phyloP scores from a whole-genome alignment of 768 basidiomycete species.

The Saitozyma podzolica region DNA sequence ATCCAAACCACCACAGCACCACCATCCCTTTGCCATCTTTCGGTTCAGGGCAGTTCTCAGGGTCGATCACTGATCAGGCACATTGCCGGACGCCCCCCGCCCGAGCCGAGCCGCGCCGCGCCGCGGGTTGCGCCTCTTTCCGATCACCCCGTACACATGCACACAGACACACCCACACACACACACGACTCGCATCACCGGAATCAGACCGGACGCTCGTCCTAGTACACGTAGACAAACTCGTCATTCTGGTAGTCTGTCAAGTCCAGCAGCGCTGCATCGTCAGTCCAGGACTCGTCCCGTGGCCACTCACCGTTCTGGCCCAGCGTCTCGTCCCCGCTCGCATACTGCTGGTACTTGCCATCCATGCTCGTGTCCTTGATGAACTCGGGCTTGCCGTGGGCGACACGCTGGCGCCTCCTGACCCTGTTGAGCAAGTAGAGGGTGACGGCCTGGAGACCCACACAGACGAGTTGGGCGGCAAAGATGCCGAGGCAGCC shows the following conservation, averaged over 20 bases:
- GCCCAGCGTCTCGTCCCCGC: constrained; percentile 18
- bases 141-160: no score
- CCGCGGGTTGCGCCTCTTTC: no score
- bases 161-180: no score
- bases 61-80: no score
- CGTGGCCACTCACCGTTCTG: constrained; percentile 18
- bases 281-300: constrained; percentile 12
- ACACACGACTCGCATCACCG: no score
- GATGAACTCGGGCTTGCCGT: constrained; percentile 48
- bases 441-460: constrained; percentile 31
- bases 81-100: no score
- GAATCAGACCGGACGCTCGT: no score
- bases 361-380: constrained; percentile 35
- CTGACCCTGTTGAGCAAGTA: constrained; percentile 40
- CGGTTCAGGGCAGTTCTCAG: no score
- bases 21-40: no score
- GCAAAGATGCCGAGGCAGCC: constrained; percentile 43
- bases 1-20: no score
- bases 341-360: constrained; percentile 30
- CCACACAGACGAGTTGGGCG: constrained; percentile 29
- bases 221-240: constrained; percentile 41
- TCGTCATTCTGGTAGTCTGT: constrained; percentile 34
- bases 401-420: constrained; percentile 37
- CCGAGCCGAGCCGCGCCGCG: no score
- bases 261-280: not conserved